A percentile compares a stretch with the other conserved stretches of the same genome.
These are phyloP conservation scores for Amanita thiersii DNA, from an alignment of 768 basidiomycete genomes.

Conservation along the genomic window DNA sequence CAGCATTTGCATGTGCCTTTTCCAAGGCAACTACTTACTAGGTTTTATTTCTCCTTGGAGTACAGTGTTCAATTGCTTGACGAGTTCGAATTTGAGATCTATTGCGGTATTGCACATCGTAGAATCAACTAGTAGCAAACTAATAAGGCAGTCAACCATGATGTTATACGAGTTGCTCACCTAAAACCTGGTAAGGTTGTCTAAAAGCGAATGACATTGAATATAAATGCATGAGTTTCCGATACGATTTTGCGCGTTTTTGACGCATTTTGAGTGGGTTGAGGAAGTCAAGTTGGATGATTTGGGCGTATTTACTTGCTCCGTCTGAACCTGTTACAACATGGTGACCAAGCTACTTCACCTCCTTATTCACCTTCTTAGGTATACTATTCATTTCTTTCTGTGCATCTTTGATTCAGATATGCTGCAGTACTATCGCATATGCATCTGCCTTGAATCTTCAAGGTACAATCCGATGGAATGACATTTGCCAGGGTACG, in stretches of 20 bases:
- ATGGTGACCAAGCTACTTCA: neutral
- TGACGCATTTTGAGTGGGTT: slow-evolving; percentile 63
- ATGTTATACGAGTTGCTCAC: slow-evolving; percentile 32
- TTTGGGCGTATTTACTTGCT: slow-evolving; percentile 13
- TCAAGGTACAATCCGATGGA: slow-evolving; percentile 60
- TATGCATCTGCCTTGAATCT: slow-evolving; percentile 43
- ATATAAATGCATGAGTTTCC: slow-evolving; percentile 91
- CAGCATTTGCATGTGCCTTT: slow-evolving; percentile 14
- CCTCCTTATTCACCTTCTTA: neutral
- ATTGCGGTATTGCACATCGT: slow-evolving; percentile 69
- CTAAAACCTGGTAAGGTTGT: slow-evolving; percentile 88
- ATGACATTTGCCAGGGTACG: slow-evolving; percentile 58
- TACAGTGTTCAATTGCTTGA: slow-evolving; percentile 65
- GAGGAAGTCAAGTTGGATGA: neutral
- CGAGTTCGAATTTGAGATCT: slow-evolving; percentile 66
- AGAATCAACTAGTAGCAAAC: slow-evolving; percentile 58
- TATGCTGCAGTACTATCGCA: slow-evolving; percentile 9
- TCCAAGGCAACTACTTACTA: slow-evolving; percentile 49
- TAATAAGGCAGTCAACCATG: slow-evolving; percentile 9
- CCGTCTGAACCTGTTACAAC: neutral
- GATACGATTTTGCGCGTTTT: slow-evolving; percentile 91
- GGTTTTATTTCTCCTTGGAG: slow-evolving; percentile 87
- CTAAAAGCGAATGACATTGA: slow-evolving; percentile 82
- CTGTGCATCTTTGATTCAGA: neutral
- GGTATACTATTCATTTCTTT: neutral